Conservation (phyloP, 202 grass and related monocot species). For the Cymbopogon flexuosus region DNA sequence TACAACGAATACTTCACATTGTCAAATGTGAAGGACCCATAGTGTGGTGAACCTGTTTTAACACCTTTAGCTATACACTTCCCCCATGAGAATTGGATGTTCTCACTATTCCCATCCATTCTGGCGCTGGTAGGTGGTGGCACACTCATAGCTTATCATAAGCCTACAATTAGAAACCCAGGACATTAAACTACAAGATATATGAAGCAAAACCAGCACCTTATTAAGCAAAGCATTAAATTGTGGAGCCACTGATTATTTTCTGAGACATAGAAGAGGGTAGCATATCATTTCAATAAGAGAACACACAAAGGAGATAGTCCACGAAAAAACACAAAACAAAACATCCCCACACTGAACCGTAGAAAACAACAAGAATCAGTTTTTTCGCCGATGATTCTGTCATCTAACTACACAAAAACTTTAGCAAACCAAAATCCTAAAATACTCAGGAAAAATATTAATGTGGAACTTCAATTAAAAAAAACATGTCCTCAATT, state of each 20-base stretch:
- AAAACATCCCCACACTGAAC: not conserved
- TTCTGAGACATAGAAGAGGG: not conserved
- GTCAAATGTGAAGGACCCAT: slow-evolving; percentile 65
- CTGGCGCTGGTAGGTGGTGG: slow-evolving; percentile 14
- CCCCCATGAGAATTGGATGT: slow-evolving; percentile 58
- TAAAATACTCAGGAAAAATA: not conserved
- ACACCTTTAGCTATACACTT: slow-evolving; percentile 35
- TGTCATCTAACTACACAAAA: not conserved
- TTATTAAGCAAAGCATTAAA: slow-evolving; percentile 8
- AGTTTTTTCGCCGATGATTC: not conserved
- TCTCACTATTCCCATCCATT: slow-evolving; percentile 37
- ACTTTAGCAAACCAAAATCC: not conserved
- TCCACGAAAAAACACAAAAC: not conserved
- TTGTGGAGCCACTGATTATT: not conserved
- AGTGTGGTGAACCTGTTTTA: slow-evolving; percentile 56
- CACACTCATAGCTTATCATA: slow-evolving; percentile 32
- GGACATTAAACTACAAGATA: slow-evolving; percentile 16
- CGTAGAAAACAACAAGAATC: not conserved
- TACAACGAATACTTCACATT: slow-evolving; percentile 67
- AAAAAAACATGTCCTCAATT: not conserved
- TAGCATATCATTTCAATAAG: not conserved
- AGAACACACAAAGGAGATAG: not conserved
- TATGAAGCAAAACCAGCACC: slow-evolving; percentile 14
- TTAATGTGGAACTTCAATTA: too few relatives aligned
- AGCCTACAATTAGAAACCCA: slow-evolving; percentile 36